Conservation (phyloP, 1,139 yeast species). For the Candida sojae region DNA sequence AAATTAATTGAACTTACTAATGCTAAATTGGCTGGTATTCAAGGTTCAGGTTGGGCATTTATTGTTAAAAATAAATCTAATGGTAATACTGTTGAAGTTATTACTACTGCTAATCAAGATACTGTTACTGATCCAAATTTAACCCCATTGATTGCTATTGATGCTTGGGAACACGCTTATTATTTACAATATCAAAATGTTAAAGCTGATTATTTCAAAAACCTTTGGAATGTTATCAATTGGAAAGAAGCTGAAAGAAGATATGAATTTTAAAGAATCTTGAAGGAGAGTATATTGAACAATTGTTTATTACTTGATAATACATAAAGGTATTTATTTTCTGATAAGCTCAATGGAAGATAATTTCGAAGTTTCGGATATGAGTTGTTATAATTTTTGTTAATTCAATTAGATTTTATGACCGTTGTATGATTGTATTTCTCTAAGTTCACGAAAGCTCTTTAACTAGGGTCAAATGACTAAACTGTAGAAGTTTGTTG, state of each 20-base stretch:
- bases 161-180: conserved; percentile 99
- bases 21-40: conserved; percentile 83
- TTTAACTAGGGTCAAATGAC: too few species aligned
- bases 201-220: conserved; percentile 92
- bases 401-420: too few species aligned
- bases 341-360: too few species aligned
- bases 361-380: too few species aligned
- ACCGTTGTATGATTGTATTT: too few species aligned
- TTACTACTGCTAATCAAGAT: conserved; percentile 89
- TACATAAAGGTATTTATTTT: too few species aligned
- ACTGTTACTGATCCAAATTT: conserved; percentile 67
- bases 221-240: conserved; percentile 95
- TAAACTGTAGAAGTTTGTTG: too few species aligned
- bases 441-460: too few species aligned
- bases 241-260: conserved; percentile 92
- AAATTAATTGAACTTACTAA: conserved; percentile 69
- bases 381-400: too few species aligned
- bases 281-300: neutral
- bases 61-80: conserved; percentile 84
- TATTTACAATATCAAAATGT: conserved; percentile 94
- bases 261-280: conserved; percentile 21
- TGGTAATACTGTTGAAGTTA: conserved; percentile 75
- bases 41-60: conserved; percentile 99
- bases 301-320: too few species aligned
- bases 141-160: conserved; percentile 87